Conservation (phyloP, 2,329 filamentous ascomycete genomes). For the Trichoderma endophyticum region DNA sequence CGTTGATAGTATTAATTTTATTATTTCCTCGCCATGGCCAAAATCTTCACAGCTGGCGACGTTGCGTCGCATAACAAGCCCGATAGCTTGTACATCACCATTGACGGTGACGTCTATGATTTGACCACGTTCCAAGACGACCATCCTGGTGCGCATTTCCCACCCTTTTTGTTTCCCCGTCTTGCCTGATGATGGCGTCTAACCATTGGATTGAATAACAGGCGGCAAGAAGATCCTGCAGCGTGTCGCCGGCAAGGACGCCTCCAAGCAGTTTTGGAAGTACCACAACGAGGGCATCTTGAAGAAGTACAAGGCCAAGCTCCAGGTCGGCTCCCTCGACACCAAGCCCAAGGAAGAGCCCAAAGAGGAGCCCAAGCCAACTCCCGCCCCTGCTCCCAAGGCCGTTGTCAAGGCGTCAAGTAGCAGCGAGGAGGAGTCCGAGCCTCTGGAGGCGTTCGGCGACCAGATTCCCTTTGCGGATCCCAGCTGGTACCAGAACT, state of each 20-base stretch:
- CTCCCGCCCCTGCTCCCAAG: constrained; percentile 29
- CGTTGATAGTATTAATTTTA: neutral
- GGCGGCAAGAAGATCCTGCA: constrained; percentile 64
- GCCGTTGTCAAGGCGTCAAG: constrained; percentile 32
- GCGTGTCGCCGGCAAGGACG: constrained; percentile 62
- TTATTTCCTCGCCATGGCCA: constrained; percentile 63
- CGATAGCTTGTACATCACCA: constrained; percentile 80
- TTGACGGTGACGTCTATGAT: constrained; percentile 96
- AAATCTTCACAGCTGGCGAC: constrained; percentile 78
- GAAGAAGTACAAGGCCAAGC: constrained; percentile 76
- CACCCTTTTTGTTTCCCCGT: neutral
- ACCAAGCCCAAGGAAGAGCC: constrained; percentile 71
- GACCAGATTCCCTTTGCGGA: constrained; percentile 87
- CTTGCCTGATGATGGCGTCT: neutral
- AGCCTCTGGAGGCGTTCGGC: constrained; percentile 80
- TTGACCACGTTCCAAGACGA: constrained; percentile 84
- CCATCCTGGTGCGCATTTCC: constrained; percentile 63
- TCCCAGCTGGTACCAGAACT: constrained; percentile 91
- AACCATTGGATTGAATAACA: constrained; percentile 25
- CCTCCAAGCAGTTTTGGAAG: constrained; percentile 67
- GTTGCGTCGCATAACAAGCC: constrained; percentile 90
- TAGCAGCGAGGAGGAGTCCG: constrained; percentile 47
- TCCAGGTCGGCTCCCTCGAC: constrained; percentile 85
- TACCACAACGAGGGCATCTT: constrained; percentile 83
- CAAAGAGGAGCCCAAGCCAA: constrained; percentile 37